Evolutionary conservation across 208 protist species (phyloP).

Genomic region (Acanthamoeba triangularis): DNA sequence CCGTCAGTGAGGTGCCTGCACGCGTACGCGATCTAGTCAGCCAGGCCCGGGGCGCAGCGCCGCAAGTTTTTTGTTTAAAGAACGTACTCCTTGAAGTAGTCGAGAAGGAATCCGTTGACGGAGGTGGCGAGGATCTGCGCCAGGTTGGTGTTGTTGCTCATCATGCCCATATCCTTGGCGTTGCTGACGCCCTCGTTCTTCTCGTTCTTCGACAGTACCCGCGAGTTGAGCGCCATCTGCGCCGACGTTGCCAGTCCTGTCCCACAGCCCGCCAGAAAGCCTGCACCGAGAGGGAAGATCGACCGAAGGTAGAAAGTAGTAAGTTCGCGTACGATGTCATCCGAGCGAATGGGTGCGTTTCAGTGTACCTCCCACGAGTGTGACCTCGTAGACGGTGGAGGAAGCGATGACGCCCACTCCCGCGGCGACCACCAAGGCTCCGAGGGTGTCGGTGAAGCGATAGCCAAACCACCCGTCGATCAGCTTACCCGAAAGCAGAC

Average conservation of each 20-base stretch:
- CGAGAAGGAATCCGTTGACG: constrained; percentile 9
- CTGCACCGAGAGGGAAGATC: neutral
- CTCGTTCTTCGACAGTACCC: neutral
- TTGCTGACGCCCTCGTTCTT: neutral
- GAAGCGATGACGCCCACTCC: neutral
- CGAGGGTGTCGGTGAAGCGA: neutral
- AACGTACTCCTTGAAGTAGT: constrained; percentile 2
- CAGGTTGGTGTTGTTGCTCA: constrained; percentile 46
- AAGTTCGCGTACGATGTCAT: neutral
- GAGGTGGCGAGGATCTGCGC: constrained; percentile 13
- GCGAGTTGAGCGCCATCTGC: constrained; percentile 39
- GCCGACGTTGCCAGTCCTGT: constrained; percentile 1
- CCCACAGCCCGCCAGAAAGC: neutral
- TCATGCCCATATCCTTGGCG: constrained; percentile 10
- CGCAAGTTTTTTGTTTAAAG: no score
- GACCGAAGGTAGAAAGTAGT: neutral
- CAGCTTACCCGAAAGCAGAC: constrained; percentile 5
- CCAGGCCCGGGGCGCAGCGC: neutral
- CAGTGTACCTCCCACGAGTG: neutral
- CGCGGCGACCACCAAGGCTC: neutral
- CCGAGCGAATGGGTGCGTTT: neutral
- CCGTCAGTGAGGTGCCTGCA: neutral
- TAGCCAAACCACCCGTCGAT: constrained; percentile 33
- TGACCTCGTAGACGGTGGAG: neutral
- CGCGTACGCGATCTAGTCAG: no score